These are phyloP conservation scores for Mortierella claussenii DNA, from an alignment of 192 early-diverging fungal species.

Conservation along the genomic window DNA sequence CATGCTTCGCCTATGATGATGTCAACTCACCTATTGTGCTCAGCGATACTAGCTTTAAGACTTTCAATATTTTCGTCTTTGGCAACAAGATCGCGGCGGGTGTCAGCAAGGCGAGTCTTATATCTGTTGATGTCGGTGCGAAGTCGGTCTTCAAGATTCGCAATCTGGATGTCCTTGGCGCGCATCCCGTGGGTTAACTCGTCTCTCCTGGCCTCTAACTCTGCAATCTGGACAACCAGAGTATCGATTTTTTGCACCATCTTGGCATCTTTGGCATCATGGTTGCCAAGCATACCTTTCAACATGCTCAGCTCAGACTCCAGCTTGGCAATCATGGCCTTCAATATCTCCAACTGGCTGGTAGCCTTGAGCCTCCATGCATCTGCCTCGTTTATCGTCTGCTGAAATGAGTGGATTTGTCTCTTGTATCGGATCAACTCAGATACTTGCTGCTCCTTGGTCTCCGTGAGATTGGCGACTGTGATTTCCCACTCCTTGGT, in stretches of 20 bases:
- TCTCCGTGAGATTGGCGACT: constrained; percentile 4
- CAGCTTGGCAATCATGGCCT: constrained; percentile 8
- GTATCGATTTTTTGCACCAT: constrained; percentile 2
- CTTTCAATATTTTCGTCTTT: constrained; percentile 27
- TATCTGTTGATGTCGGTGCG: not conserved
- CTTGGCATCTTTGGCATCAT: constrained; percentile 16
- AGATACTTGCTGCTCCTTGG: constrained; percentile 16
- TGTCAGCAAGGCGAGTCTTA: constrained; percentile 2
- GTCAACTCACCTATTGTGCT: constrained; percentile 10
- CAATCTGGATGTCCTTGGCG: constrained; percentile 9
- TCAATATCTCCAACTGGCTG: constrained; percentile 19
- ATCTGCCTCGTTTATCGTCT: constrained; percentile 11
- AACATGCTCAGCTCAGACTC: constrained; percentile 14
- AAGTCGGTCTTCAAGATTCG: constrained; percentile 5
- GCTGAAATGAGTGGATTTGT: constrained; percentile 1
- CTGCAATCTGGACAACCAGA: constrained; percentile 6
- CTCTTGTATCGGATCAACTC: not conserved
- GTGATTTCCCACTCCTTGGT: constrained; percentile 40
- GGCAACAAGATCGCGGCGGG: constrained; percentile 4
- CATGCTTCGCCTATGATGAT: not conserved
- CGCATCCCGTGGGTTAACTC: constrained; percentile 4
- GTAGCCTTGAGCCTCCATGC: constrained; percentile 13
- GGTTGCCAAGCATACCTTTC: too few species aligned
- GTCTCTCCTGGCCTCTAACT: constrained; percentile 5
- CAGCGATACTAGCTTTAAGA: constrained; percentile 14